Base-by-base conservation (phyloP, 805 yeast genomes). In the Yamadazyma kitorensis region DNA sequence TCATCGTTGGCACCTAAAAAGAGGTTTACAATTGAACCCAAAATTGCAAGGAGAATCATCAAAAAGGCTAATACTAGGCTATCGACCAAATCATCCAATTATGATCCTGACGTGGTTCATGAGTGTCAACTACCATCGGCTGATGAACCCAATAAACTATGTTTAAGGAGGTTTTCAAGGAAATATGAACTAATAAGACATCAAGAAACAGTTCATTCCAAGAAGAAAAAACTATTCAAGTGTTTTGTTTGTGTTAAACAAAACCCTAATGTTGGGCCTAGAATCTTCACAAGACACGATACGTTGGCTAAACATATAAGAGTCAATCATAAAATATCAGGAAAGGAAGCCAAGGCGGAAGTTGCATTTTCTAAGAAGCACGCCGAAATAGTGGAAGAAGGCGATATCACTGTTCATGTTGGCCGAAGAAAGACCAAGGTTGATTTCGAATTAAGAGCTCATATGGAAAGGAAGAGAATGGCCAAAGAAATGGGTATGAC, bases 181-280 rank as follows among this genome's bases (percentile, higher is more conserved):
- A 95, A 96, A 13, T 91, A 91, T 55, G 98, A 91, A 64, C 70
- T 91, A 52, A 83, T 89, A 17, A 77, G 98, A 49, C 98, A 91
- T 59, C 96, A 91, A 59, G 95, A 91, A 52, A 93, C 98, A 0
- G 89, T 91, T 35, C 98, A 91, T 58, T 93, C 97, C 1, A 72
- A 84, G 30, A 83, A 82, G 55, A 83, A 91, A 61, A 84, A 84
- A 49, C 78, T 83, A 31, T 93, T 81, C 68, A 80, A 84, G 54
- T 91, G 98, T 59, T 80, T 79, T 47, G 80, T 83, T 28, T 91
- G 98, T 63, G 93, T 84, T 37, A 82, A 76, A 47, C 80, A 74
- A 45, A 70, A 79, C 40, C 75, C 78, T 18, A 57, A 64, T 29
- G 63, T 54, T 20, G 77, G 65, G 2, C 77, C 79, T 31, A 81